Percentiles rank a stretch among this genome's conserved stretches.
Evolutionary conservation across 2,329 filamentous ascomycete species (phyloP).

Genomic region (Fusarium piperis): DNA sequence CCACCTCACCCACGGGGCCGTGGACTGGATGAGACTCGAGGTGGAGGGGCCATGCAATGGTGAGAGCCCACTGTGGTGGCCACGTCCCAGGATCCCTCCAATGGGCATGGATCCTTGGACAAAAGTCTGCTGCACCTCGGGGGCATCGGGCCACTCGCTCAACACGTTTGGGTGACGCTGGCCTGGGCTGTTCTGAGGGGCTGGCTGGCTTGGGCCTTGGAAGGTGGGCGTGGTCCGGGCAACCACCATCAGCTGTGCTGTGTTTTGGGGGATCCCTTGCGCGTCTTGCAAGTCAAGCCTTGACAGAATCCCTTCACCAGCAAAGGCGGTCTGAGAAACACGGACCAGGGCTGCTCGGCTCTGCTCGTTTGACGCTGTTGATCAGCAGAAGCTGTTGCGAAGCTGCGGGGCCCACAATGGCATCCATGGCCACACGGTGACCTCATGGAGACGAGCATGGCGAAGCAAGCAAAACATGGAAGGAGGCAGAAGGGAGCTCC

Average conservation of each 20-base stretch:
- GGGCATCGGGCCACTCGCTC: slow-evolving; percentile 39
- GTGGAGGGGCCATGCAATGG: slow-evolving; percentile 40
- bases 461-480: slow-evolving; percentile 15
- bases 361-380: slow-evolving; percentile 8
- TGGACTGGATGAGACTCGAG: slow-evolving; percentile 39
- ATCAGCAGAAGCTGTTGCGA: slow-evolving; percentile 31
- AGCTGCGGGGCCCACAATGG: slow-evolving; percentile 31
- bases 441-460: slow-evolving; percentile 35
- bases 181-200: slow-evolving; percentile 20
- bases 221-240: slow-evolving; percentile 30
- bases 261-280: slow-evolving; percentile 26
- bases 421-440: slow-evolving; percentile 34
- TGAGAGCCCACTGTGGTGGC: slow-evolving; percentile 39
- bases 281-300: slow-evolving; percentile 2
- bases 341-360: slow-evolving; percentile 16
- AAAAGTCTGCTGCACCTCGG: slow-evolving; percentile 42
- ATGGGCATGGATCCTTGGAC: slow-evolving; percentile 37
- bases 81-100: slow-evolving; percentile 38
- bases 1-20: slow-evolving; percentile 33
- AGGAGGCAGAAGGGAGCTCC: slow-evolving; percentile 24
- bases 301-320: slow-evolving; percentile 18
- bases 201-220: background rate
- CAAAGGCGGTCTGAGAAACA: slow-evolving; percentile 31
- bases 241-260: slow-evolving; percentile 29
- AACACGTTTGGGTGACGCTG: slow-evolving; percentile 19